Percentiles rank a stretch among this genome's conserved stretches.
Conservation (phyloP, 176 grass and related monocot species). For the Bromus sterilis region DNA sequence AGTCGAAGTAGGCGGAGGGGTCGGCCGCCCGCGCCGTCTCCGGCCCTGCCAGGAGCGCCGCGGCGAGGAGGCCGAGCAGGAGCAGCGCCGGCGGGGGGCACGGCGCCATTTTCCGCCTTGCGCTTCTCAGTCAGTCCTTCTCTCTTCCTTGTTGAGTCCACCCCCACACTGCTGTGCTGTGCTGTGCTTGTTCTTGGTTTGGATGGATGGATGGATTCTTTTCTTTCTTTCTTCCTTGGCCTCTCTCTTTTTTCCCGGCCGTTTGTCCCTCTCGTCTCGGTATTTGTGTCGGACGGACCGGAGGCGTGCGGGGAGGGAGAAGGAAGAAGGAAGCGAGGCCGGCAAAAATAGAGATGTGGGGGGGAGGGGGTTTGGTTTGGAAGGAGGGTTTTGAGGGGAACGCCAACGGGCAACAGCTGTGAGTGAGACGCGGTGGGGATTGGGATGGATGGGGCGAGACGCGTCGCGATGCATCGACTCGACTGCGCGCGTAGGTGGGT, state of each 20-base stretch:
- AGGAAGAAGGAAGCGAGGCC: too few species aligned
- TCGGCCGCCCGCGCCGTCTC: slow-evolving; percentile 35
- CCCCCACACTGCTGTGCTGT: not conserved
- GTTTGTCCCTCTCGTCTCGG: not conserved
- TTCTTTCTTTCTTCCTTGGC: too few species aligned
- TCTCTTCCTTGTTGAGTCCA: not conserved
- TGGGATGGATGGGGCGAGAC: too few species aligned
- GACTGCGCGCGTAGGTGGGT: too few species aligned
- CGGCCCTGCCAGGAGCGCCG: slow-evolving; percentile 16
- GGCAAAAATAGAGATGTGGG: too few species aligned
- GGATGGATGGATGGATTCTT: too few species aligned
- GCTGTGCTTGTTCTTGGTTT: not conserved
- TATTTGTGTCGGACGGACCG: too few species aligned
- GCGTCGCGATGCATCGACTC: too few species aligned
- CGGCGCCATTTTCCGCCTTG: slow-evolving; percentile 16
- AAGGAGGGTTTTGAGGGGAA: not conserved
- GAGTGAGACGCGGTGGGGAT: too few species aligned
- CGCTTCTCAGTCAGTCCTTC: too few species aligned
- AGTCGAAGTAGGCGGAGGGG: slow-evolving; percentile 67
- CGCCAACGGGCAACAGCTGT: too few species aligned
- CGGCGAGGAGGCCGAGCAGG: not conserved
- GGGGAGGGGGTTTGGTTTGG: not conserved
- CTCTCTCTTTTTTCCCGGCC: too few species aligned
- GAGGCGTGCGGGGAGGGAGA: not conserved
- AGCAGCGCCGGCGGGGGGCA: slow-evolving; percentile 4